These are phyloP conservation scores for Trichoderma gamsii DNA, from an alignment of 495 filamentous ascomycete genomes.

Conservation along the genomic window DNA sequence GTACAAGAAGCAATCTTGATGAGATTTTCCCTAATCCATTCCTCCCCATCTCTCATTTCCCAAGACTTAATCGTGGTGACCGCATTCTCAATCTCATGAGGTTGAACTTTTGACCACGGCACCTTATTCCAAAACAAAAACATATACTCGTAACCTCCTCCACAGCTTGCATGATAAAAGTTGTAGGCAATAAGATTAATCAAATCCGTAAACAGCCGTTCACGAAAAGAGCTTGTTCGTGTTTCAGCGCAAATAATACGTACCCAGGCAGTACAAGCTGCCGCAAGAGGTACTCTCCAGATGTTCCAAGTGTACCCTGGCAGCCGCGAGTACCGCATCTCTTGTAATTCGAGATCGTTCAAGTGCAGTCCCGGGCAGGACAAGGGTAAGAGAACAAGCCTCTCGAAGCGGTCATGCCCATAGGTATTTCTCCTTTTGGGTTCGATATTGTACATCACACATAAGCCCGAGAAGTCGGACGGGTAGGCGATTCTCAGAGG, in stretches of 20 bases:
- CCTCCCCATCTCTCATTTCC: slow-evolving; percentile 17
- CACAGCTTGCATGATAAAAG: slow-evolving; percentile 8
- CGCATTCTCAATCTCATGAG: slow-evolving; percentile 14
- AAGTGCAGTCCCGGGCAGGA: slow-evolving; percentile 15
- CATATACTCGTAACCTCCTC: slow-evolving; percentile 15
- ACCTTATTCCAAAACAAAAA: no score
- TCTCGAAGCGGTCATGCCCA: slow-evolving; percentile 9
- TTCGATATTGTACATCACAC: slow-evolving; percentile 14
- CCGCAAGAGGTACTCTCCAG: slow-evolving; percentile 16
- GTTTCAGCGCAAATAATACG: slow-evolving; percentile 9
- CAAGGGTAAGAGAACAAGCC: slow-evolving; percentile 14
- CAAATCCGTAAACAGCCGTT: not conserved
- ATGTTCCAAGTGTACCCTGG: slow-evolving; percentile 4
- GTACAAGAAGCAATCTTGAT: not conserved
- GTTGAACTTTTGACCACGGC: slow-evolving; percentile 13
- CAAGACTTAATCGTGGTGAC: slow-evolving; percentile 13
- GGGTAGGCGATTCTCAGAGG: not conserved
- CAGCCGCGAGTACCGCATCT: slow-evolving; percentile 7
- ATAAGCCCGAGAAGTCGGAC: slow-evolving; percentile 5
- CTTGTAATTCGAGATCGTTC: slow-evolving; percentile 8
- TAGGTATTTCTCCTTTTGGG: not conserved
- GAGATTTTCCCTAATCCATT: slow-evolving; percentile 12
- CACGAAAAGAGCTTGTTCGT: slow-evolving; percentile 11
- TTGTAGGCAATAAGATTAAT: slow-evolving; percentile 9
- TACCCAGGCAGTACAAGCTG: slow-evolving; percentile 7